A percentile compares a stretch with the other conserved stretches of the same genome.
Evolutionary conservation across 1,284 basidiomycete species (phyloP).

Genomic region (Grifola frondosa): DNA sequence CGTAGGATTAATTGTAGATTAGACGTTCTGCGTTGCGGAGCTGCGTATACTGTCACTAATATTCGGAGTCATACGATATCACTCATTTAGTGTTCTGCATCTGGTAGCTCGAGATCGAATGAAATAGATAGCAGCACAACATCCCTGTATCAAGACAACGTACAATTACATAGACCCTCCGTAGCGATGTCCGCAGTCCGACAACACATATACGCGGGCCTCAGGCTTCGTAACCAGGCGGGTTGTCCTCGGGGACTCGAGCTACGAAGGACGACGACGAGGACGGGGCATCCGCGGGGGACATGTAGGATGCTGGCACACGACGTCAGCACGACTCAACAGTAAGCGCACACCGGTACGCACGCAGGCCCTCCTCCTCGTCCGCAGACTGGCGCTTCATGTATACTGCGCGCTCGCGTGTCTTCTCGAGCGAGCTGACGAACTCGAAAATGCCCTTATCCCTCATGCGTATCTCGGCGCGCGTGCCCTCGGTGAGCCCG

Average conservation of each 20-base stretch:
- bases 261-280: conserved; percentile 33
- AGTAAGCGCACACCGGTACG: conserved; percentile 30
- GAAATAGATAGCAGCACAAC: too few relatives aligned
- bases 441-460: conserved; percentile 73
- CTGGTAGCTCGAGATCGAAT: too few relatives aligned
- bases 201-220: too few relatives aligned
- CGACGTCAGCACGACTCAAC: conserved; percentile 7
- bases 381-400: conserved; percentile 62
- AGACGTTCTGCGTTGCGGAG: too few relatives aligned
- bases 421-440: conserved; percentile 68
- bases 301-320: conserved; percentile 1
- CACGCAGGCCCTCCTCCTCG: conserved; percentile 66
- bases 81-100: too few relatives aligned
- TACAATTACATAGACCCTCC: too few relatives aligned
- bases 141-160: too few relatives aligned
- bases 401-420: conserved; percentile 69
- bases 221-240: conserved; percentile 60
- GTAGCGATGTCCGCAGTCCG: too few relatives aligned
- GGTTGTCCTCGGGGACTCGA: conserved; percentile 49
- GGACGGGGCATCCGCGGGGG: conserved; percentile 58
- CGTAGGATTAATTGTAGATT: too few relatives aligned
- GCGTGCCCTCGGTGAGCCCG: conserved; percentile 61
- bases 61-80: too few relatives aligned
- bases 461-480: conserved; percentile 64
- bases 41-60: too few relatives aligned